These are phyloP conservation scores for Penicillium crustosum DNA, from an alignment of 2,329 filamentous ascomycete species.

Conservation along the genomic window DNA sequence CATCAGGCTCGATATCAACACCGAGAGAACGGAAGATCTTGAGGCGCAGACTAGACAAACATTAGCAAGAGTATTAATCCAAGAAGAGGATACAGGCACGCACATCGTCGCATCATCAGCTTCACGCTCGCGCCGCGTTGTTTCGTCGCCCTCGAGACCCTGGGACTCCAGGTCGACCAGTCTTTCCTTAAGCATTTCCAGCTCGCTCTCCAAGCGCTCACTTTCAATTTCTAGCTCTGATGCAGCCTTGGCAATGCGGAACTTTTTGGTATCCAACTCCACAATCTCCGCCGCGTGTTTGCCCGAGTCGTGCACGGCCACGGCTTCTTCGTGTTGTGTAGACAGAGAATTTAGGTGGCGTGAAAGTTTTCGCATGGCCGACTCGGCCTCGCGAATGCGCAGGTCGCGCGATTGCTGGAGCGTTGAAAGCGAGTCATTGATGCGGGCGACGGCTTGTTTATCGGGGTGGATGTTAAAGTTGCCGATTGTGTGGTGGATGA, in stretches of 20 bases:
- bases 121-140: constrained; percentile 52
- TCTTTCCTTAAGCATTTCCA: constrained; percentile 70
- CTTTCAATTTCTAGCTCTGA: constrained; percentile 89
- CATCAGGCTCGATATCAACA: constrained; percentile 82
- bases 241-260: constrained; percentile 87
- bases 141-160: constrained; percentile 72
- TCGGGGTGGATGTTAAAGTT: constrained; percentile 96
- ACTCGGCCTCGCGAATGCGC: constrained; percentile 69
- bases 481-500: constrained; percentile 85
- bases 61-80: constrained; percentile 2
- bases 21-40: constrained; percentile 90
- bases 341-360: constrained; percentile 73
- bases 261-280: constrained; percentile 87
- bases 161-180: constrained; percentile 83
- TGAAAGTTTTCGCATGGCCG: constrained; percentile 67
- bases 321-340: constrained; percentile 74
- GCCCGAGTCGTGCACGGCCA: constrained; percentile 70
- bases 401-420: constrained; percentile 82
- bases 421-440: constrained; percentile 77
- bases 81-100: constrained; percentile 12
- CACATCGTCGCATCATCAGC: constrained; percentile 52
- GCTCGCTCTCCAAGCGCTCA: constrained; percentile 80
- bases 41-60: constrained; percentile 63
- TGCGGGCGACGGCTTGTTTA: constrained; percentile 77
- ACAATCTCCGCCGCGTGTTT: constrained; percentile 83